Conservation (phyloP, 805 yeast species). For the Yarrowia hollandica region DNA sequence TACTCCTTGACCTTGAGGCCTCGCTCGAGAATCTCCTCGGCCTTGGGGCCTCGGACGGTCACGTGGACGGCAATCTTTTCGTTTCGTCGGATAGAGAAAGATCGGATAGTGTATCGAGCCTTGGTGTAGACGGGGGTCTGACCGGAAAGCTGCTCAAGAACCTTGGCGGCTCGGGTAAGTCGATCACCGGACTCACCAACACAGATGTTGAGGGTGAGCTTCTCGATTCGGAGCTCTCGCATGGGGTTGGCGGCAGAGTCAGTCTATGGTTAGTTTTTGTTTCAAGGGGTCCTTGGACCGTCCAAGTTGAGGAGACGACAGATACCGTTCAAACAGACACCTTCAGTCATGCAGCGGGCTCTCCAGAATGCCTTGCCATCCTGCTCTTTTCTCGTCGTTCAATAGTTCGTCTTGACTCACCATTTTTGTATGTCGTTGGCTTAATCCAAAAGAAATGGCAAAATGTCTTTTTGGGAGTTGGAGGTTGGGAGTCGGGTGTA, state of each 20-base stretch:
- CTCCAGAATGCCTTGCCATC: neutral
- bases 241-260: constrained; percentile 67
- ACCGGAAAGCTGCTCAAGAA: constrained; percentile 99
- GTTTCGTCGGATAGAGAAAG: constrained; percentile 99
- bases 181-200: constrained; percentile 99
- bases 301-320: too few species aligned
- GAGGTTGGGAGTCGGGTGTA: constrained; percentile 15
- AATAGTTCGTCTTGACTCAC: constrained; percentile 28
- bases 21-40: constrained; percentile 99
- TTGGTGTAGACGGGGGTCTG: constrained; percentile 99
- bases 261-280: constrained; percentile 34
- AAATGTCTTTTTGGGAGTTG: constrained; percentile 4
- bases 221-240: constrained; percentile 99
- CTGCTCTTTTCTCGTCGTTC: neutral
- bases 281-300: neutral
- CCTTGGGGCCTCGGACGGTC: constrained; percentile 99
- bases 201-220: constrained; percentile 98
- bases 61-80: constrained; percentile 99
- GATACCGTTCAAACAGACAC: neutral
- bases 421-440: constrained; percentile 32
- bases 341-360: too few species aligned
- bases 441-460: constrained; percentile 22
- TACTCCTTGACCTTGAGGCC: constrained; percentile 99
- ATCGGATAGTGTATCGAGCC: constrained; percentile 99
- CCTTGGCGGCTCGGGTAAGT: constrained; percentile 99